phyloP scores from a whole-genome alignment of 108 stramenopile genomes.

The Nitzschia palea region DNA sequence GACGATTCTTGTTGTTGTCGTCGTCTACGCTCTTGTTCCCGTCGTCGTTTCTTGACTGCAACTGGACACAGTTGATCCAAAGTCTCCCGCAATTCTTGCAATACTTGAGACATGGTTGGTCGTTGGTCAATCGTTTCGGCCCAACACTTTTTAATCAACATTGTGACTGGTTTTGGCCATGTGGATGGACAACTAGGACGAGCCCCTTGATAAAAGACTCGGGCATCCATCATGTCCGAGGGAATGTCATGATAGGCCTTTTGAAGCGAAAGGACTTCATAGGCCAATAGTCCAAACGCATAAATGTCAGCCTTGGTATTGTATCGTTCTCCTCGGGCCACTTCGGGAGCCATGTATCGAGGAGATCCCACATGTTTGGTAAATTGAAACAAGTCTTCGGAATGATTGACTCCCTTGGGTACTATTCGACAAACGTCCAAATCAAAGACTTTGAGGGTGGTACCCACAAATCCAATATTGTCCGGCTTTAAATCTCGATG shows the following conservation, averaged over 20 bases:
- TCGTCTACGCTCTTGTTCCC: not conserved
- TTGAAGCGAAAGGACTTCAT: conserved; percentile 52
- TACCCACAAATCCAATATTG: conserved; percentile 10
- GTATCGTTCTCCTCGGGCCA: conserved; percentile 50
- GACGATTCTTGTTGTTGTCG: not conserved
- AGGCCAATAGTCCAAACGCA: conserved; percentile 54
- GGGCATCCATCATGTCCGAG: not conserved
- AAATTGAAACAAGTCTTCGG: conserved; percentile 24
- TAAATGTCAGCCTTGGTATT: conserved; percentile 70
- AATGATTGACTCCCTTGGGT: not conserved
- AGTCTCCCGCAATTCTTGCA: not conserved
- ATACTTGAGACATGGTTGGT: conserved; percentile 13
- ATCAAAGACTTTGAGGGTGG: conserved; percentile 31
- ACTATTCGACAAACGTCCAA: conserved; percentile 24
- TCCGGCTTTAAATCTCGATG: conserved; percentile 68
- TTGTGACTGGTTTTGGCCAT: not conserved
- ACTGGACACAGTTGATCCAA: not conserved
- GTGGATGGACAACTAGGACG: not conserved
- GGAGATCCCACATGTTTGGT: conserved; percentile 31
- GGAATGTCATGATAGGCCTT: conserved; percentile 38
- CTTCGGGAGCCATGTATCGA: conserved; percentile 80
- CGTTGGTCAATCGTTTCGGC: not conserved
- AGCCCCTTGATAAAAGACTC: conserved; percentile 8
- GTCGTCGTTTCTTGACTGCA: not conserved
- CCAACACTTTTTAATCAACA: conserved; percentile 12